These are phyloP conservation scores for Rutstroemia sp. DNA, from an alignment of 2,329 filamentous ascomycete species.

Conservation along the genomic window DNA sequence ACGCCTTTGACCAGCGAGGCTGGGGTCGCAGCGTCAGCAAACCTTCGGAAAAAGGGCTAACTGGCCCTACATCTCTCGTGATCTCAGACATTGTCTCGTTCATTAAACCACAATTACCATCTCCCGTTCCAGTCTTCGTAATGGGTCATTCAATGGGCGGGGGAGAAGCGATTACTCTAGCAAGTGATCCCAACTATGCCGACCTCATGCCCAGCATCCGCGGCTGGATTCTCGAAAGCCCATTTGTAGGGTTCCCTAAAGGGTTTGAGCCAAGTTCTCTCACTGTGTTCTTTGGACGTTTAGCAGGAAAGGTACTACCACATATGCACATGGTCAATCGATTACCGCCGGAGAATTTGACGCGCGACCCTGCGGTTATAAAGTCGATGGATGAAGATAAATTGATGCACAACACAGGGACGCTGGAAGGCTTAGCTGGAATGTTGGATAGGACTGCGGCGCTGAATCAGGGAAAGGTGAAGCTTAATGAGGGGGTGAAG, in stretches of 20 bases:
- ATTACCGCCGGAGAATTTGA: slow-evolving; percentile 54
- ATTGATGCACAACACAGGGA: slow-evolving; percentile 76
- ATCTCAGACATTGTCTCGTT: slow-evolving; percentile 74
- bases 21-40: slow-evolving; percentile 70
- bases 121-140: slow-evolving; percentile 62
- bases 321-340: slow-evolving; percentile 55
- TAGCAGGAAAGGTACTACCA: slow-evolving; percentile 63
- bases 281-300: slow-evolving; percentile 56
- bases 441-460: slow-evolving; percentile 67
- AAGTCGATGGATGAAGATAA: slow-evolving; percentile 56
- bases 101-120: slow-evolving; percentile 50
- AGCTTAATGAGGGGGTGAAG: slow-evolving; percentile 45
- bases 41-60: slow-evolving; percentile 58
- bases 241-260: slow-evolving; percentile 67
- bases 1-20: slow-evolving; percentile 78
- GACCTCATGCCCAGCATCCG: slow-evolving; percentile 53
- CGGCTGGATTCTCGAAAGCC: slow-evolving; percentile 70
- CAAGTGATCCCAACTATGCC: slow-evolving; percentile 41
- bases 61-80: slow-evolving; percentile 66
- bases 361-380: slow-evolving; percentile 57
- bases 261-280: slow-evolving; percentile 55
- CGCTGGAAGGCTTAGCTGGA: slow-evolving; percentile 69
- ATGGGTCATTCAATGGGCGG: slow-evolving; percentile 92
- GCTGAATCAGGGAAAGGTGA: slow-evolving; percentile 49
- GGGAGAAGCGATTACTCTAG: slow-evolving; percentile 61